Conservation (phyloP, 768 basidiomycete genomes). For the Lactarius psammicola region DNA sequence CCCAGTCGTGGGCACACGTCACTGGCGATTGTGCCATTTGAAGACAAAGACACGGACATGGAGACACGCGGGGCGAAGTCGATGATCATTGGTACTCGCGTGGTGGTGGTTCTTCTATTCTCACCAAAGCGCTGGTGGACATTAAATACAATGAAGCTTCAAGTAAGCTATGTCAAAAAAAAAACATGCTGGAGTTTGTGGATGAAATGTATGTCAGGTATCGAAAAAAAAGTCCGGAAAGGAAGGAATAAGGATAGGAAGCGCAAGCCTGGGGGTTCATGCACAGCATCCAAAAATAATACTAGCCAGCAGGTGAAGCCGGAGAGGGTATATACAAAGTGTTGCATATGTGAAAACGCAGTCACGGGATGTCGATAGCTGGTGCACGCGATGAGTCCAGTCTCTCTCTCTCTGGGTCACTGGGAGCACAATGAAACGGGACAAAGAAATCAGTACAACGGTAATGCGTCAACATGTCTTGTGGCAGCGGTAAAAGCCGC, state of each 20-base stretch:
- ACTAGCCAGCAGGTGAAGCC: slow-evolving; percentile 3
- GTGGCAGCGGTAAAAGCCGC: background rate
- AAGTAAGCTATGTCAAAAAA: slow-evolving; percentile 7
- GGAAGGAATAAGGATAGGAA: slow-evolving; percentile 20
- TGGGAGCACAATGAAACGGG: background rate
- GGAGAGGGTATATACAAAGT: slow-evolving; percentile 17
- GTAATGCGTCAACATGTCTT: background rate
- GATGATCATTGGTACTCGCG: background rate
- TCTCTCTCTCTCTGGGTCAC: slow-evolving; percentile 5
- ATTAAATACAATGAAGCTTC: slow-evolving; percentile 15
- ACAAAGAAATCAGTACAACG: background rate
- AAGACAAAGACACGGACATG: background rate
- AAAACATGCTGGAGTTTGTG: slow-evolving; percentile 6
- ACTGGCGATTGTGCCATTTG: slow-evolving; percentile 1
- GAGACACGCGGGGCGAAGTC: background rate
- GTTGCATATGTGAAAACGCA: slow-evolving; percentile 5
- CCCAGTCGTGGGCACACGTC: background rate
- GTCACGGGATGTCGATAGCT: background rate
- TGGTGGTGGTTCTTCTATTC: slow-evolving; percentile 2
- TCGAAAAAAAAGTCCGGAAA: slow-evolving; percentile 2
- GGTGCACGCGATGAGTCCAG: background rate
- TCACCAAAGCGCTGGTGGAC: slow-evolving; percentile 4
- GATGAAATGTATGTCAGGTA: slow-evolving; percentile 5
- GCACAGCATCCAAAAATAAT: slow-evolving; percentile 13
- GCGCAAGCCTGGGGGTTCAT: slow-evolving; percentile 6